Conservation (phyloP, 78 protist species). For the Salpingoeca rosetta region DNA sequence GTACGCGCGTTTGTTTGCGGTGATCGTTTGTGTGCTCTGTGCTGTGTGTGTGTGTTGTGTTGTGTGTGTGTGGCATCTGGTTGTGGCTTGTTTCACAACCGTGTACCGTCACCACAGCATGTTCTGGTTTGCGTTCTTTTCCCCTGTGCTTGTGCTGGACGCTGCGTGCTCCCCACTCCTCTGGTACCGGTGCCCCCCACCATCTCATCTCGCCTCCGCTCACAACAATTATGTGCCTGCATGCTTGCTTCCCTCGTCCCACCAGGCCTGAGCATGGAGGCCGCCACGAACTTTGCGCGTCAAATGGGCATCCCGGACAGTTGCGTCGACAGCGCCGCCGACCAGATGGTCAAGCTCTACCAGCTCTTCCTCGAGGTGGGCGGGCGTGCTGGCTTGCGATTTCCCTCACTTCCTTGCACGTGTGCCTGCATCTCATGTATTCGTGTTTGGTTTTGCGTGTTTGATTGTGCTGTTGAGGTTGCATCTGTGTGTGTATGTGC, state of each 20-base stretch:
- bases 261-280: not conserved
- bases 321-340: conserved; percentile 7
- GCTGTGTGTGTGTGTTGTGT: too few species aligned
- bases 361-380: conserved; percentile 45
- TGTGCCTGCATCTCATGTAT: too few species aligned
- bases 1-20: not conserved
- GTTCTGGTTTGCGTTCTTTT: not conserved
- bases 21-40: not conserved
- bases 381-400: not conserved
- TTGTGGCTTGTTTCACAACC: not conserved
- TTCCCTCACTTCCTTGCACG: too few species aligned
- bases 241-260: not conserved
- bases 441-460: too few species aligned
- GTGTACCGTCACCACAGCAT: too few species aligned
- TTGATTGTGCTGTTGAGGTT: too few species aligned
- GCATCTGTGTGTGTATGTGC: too few species aligned
- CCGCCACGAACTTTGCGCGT: not conserved
- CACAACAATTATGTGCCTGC: not conserved
- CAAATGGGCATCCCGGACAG: not conserved
- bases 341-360: conserved; percentile 57
- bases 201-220: not conserved
- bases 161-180: too few species aligned
- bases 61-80: too few species aligned
- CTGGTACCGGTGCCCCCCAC: too few species aligned
- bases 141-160: not conserved